Percentiles rank a stretch among this genome's conserved stretches.
phyloP scores from a whole-genome alignment of 2,329 filamentous ascomycete species.

The Aspergillus flavus region DNA sequence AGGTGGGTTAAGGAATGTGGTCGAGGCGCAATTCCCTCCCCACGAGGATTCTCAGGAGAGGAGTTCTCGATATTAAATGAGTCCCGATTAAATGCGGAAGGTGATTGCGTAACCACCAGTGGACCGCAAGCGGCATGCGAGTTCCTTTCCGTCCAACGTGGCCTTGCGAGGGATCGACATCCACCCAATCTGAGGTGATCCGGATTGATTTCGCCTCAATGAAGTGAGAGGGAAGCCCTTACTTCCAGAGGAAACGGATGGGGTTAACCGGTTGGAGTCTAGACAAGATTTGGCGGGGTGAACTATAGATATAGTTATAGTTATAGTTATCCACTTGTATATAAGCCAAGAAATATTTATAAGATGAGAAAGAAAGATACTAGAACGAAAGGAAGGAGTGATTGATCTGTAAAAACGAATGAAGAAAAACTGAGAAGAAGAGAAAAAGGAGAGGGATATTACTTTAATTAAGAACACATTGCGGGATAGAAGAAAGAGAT shows the following conservation, averaged over 20 bases:
- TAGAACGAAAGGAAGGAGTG: neutral
- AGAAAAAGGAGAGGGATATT: no score
- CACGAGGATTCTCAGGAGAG: neutral
- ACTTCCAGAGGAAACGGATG: neutral
- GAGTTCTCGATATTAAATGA: neutral
- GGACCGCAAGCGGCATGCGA: slow-evolving; percentile 6
- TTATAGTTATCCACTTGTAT: no score
- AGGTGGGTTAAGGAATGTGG: neutral
- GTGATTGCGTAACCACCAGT: slow-evolving; percentile 9
- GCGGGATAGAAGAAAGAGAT: no score
- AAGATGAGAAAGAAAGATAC: no score
- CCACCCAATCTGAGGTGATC: neutral
- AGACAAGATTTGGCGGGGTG: neutral
- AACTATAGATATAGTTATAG: no score
- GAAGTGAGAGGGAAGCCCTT: neutral
- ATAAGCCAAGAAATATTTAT: no score
- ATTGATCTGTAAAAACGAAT: neutral
- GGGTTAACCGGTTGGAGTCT: neutral
- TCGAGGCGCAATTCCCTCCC: slow-evolving; percentile 16
- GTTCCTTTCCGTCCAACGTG: neutral
- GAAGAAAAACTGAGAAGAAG: neutral
- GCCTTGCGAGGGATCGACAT: slow-evolving; percentile 2
- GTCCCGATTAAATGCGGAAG: neutral
- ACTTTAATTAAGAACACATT: no score
- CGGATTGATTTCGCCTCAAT: neutral